Conservation (phyloP, 495 filamentous ascomycete genomes). For the Neurospora tetraspora region DNA sequence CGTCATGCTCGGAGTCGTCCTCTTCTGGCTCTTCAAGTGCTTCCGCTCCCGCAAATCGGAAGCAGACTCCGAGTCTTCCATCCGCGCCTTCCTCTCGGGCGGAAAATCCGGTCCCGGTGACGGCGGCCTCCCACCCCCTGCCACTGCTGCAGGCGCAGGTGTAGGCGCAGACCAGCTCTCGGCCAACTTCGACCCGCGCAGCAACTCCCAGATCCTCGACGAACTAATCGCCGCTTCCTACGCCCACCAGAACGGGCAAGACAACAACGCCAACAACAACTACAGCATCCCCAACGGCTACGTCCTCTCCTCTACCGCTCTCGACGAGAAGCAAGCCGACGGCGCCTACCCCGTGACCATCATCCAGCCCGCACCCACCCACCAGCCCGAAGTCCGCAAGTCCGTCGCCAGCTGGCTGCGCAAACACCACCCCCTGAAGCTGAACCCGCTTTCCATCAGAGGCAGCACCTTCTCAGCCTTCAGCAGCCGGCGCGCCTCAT, state of each 20-base stretch:
- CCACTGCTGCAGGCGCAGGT: neutral
- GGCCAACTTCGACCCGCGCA: slow-evolving; percentile 1
- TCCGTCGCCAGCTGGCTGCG: slow-evolving; percentile 16
- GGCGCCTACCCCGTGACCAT: neutral
- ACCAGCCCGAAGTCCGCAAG: slow-evolving; percentile 6
- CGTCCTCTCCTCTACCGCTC: neutral
- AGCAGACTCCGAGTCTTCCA: neutral
- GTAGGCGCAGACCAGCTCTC: neutral
- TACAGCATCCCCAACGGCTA: neutral
- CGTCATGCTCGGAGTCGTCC: neutral
- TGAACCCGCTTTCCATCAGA: slow-evolving; percentile 9
- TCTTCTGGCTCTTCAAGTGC: slow-evolving; percentile 4
- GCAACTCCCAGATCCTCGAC: slow-evolving; percentile 21
- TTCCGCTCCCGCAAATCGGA: neutral
- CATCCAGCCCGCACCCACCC: neutral
- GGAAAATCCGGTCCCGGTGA: neutral
- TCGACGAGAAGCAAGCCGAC: slow-evolving; percentile 3
- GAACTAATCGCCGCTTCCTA: slow-evolving; percentile 24
- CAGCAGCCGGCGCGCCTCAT: neutral
- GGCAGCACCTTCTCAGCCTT: slow-evolving; percentile 3
- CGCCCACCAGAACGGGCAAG: slow-evolving; percentile 20
- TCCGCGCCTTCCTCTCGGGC: neutral
- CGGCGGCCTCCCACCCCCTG: neutral
- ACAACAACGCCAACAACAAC: neutral
- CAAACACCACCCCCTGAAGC: slow-evolving; percentile 12